Conservation (phyloP, 768 basidiomycete species). For the Infundibulicybe gibba region DNA sequence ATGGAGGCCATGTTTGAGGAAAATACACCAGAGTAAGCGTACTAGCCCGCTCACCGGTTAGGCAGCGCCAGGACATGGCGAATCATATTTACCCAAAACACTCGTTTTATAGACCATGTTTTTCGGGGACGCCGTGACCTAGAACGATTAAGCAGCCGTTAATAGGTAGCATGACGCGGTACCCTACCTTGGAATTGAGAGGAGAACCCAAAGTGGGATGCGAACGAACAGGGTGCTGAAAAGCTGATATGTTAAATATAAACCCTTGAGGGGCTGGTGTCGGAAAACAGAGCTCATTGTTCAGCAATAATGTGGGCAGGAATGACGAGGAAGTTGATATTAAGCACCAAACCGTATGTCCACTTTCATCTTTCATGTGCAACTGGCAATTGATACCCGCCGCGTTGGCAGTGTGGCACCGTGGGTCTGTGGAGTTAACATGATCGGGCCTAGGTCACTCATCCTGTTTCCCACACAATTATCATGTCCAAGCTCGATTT, state of each 20-base stretch:
- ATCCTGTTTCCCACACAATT: neutral
- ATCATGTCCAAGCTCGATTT: constrained; percentile 42
- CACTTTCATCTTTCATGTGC: no score
- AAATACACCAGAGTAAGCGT: neutral
- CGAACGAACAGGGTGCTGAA: constrained; percentile 36
- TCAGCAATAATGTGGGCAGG: no score
- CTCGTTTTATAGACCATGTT: constrained; percentile 42
- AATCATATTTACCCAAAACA: constrained; percentile 29
- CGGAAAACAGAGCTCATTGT: constrained; percentile 28
- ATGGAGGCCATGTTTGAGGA: neutral
- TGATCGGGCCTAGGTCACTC: no score
- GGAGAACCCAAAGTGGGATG: constrained; percentile 44
- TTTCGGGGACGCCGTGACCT: constrained; percentile 40
- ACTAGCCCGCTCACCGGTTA: constrained; percentile 20
- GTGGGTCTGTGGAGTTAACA: no score
- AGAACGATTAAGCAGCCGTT: neutral
- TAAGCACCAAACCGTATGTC: no score
- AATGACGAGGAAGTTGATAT: no score
- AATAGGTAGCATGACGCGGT: neutral
- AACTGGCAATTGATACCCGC: no score
- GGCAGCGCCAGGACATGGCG: constrained; percentile 23
- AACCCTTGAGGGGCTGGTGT: constrained; percentile 44
- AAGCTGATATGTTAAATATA: constrained; percentile 43
- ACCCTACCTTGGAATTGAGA: constrained; percentile 31
- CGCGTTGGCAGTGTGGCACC: no score